A percentile compares a stretch with the other conserved stretches of the same genome.
Conservation (phyloP, 306 rosid genomes). For the Acacia confusa region DNA sequence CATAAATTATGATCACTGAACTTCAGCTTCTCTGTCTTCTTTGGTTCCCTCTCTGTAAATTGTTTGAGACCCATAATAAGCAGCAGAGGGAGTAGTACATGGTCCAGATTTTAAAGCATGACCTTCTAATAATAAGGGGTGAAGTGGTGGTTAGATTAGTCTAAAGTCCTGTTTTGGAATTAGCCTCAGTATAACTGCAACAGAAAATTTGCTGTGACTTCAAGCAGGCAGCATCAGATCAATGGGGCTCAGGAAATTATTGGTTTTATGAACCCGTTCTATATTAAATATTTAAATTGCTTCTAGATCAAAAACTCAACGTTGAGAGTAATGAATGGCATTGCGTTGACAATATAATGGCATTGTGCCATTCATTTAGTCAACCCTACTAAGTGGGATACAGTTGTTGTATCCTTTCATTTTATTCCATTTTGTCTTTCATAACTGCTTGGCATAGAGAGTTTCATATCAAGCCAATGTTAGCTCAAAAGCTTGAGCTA, state of each 20-base stretch:
- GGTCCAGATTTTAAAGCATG: conserved; percentile 2
- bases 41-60: neutral
- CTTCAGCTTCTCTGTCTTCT: neutral
- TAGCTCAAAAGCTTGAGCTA: neutral
- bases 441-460: neutral
- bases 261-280: neutral
- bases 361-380: no score
- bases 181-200: neutral
- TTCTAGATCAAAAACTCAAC: neutral
- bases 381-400: no score
- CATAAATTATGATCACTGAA: neutral
- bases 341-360: no score
- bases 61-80: neutral
- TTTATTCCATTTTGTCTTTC: neutral
- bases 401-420: neutral
- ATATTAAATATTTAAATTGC: neutral
- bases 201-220: conserved; percentile 3
- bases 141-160: conserved; percentile 1
- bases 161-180: conserved; percentile 12
- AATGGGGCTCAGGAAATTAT: neutral
- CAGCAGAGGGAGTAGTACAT: neutral
- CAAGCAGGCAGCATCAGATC: conserved; percentile 6
- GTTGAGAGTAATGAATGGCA: neutral
- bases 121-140: neutral
- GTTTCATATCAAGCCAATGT: neutral